These are phyloP conservation scores for Excoecaria cochinchinensis DNA, from an alignment of 345 rosid species.

Conservation along the genomic window DNA sequence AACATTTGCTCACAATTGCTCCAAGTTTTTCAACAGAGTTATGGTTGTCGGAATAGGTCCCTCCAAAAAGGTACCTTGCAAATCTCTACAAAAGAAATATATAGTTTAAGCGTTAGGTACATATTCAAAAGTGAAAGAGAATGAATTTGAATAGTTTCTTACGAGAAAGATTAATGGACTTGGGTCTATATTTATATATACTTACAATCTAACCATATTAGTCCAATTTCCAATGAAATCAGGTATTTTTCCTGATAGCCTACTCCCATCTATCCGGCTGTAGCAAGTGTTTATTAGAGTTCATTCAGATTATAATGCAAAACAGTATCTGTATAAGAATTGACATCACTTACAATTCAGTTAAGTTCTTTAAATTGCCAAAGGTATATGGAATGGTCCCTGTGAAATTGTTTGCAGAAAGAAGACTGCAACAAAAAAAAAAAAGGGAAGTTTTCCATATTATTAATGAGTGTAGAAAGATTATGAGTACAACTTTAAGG, in stretches of 20 bases:
- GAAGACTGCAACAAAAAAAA: conserved; percentile 45
- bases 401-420: conserved; percentile 69
- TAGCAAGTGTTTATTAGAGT: conserved; percentile 12
- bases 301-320: not conserved
- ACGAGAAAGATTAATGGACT: too few relatives aligned
- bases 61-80: conserved; percentile 81
- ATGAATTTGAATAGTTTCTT: too few relatives aligned
- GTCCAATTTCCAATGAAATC: too few relatives aligned
- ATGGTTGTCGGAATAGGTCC: conserved; percentile 83
- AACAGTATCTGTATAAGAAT: too few relatives aligned
- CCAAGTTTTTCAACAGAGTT: conserved; percentile 50
- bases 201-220: too few relatives aligned
- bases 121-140: too few relatives aligned
- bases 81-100: too few relatives aligned
- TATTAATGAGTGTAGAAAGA: not conserved
- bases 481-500: conserved; percentile 25
- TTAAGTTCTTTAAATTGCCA: conserved; percentile 56
- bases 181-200: too few relatives aligned
- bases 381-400: conserved; percentile 75
- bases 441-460: not conserved
- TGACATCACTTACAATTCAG: conserved; percentile 69
- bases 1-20: conserved; percentile 50
- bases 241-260: too few relatives aligned
- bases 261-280: too few relatives aligned
- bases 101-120: too few relatives aligned